phyloP scores from a whole-genome alignment of 176 grass and related monocot species.

The Rhynchospora pubera region DNA sequence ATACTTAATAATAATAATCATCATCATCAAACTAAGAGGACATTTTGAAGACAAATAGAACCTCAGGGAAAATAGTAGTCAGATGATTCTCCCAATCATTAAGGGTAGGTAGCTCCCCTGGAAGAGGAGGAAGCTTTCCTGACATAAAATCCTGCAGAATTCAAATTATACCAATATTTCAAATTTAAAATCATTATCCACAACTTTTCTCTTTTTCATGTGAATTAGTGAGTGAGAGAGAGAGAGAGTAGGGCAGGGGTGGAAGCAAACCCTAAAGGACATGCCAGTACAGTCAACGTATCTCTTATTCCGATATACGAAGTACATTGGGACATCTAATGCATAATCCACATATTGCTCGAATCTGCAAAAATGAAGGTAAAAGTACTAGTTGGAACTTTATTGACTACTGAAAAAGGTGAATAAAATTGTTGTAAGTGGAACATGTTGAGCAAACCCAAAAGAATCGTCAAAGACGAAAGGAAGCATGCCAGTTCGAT shows the following conservation, averaged over 20 bases:
- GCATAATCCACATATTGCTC: conserved; percentile 94
- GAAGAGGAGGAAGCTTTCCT: conserved; percentile 78
- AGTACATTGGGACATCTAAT: conserved; percentile 96
- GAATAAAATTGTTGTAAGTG: not conserved
- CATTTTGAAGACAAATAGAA: conserved; percentile 21
- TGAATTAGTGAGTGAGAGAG: not conserved
- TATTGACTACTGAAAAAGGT: not conserved
- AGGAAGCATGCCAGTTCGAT: conserved; percentile 94
- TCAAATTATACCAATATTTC: conserved; percentile 11
- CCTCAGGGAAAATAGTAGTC: conserved; percentile 99
- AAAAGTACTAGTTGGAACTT: conserved; percentile 8
- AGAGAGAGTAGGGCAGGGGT: not conserved
- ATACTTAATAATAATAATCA: no score
- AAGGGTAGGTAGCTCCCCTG: conserved; percentile 83
- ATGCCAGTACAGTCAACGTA: conserved; percentile 92
- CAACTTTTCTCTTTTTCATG: not conserved
- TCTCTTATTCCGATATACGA: conserved; percentile 88
- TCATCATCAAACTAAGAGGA: no score
- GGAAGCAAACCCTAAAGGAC: conserved; percentile 85
- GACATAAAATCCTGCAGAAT: conserved; percentile 86
- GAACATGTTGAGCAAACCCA: conserved; percentile 44
- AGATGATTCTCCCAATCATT: conserved; percentile 99
- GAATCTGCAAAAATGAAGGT: conserved; percentile 51
- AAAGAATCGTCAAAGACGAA: conserved; percentile 86
- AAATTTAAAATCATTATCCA: conserved; percentile 5